Base-by-base conservation (phyloP, 441 rosid species). In the Macaranga tanarius region DNA sequence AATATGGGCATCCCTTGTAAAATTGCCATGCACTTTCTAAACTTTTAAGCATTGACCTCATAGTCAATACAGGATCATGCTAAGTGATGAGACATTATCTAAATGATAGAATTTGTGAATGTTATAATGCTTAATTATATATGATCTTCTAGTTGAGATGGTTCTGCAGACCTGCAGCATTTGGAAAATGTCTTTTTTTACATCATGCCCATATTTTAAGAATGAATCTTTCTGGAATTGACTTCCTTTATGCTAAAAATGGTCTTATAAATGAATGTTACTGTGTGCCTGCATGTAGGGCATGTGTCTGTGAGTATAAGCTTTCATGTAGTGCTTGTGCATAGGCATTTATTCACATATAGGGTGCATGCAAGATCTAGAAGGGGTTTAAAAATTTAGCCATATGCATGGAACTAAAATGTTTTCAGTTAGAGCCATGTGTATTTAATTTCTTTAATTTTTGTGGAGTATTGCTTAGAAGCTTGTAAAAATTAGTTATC, bases 1-100 rank as follows among this genome's bases (percentile, higher is more conserved):
- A 60, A 65, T 15, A 56, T 77, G 34, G 62, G 54, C 65, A 77
- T 57, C 44, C 65, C 31, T 73, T 66, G 44, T 38, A 20, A 23
- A 20, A 67, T 59, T 62, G 7, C n/a, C 55, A 34, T 67, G 50
- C 70, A 42, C 62, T 34, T 10, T 10, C 67, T 40, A 55, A 45
- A 10, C 11, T 23, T 9, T 34, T 38, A 34, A 2, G 38, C 58
- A 48, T 28, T 48, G 19, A 70, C 65, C 72, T 60, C 34, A 31
- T 17, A 34, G 19, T 25, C 16, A 58, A n/a, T 0, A 34, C 38
- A 34, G 38, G 40, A 19, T 45, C 42, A 1, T 48, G 16, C 19
- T 47, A 20, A 25, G 56, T 26, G 7, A 28, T 67, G 57, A 16
- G 44, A 42, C 23, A 58, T 44, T n/a, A 42, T 62, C n/a, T 40